phyloP scores from a whole-genome alignment of 2,329 filamentous ascomycete species.

The Aspergillus sp. region DNA sequence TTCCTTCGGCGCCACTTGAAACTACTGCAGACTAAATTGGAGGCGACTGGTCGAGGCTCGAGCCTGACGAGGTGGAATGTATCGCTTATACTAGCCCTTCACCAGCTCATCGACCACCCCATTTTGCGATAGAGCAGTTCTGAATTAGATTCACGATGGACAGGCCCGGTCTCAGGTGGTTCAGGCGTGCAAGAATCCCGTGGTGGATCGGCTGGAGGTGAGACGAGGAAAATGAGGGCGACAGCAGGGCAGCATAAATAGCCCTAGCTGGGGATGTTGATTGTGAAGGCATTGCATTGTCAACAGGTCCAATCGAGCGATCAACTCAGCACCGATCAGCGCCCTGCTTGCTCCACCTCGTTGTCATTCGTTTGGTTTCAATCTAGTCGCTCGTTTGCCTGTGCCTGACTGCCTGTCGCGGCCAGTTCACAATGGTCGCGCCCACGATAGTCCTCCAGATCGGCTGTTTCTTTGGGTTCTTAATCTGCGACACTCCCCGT shows the following conservation, averaged over 20 bases:
- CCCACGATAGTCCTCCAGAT: slow-evolving; percentile 22
- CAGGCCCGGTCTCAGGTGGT: not conserved
- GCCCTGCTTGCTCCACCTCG: not conserved
- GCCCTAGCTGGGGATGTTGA: slow-evolving; percentile 7
- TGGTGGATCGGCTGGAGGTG: slow-evolving; percentile 5
- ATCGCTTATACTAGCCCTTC: slow-evolving; percentile 3
- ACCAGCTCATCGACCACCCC: not conserved
- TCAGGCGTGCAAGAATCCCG: not conserved
- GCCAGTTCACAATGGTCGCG: not conserved
- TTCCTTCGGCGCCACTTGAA: slow-evolving; percentile 1
- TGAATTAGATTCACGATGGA: not conserved
- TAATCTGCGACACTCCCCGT: slow-evolving; percentile 32
- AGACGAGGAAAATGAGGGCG: slow-evolving; percentile 6
- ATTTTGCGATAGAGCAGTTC: not conserved
- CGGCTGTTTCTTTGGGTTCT: slow-evolving; percentile 31
- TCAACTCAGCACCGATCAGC: not conserved
- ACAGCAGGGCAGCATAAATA: slow-evolving; percentile 7
- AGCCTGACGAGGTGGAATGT: slow-evolving; percentile 1
- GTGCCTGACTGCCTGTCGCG: not conserved
- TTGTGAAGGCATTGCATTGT: not conserved
- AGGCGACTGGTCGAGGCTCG: not conserved
- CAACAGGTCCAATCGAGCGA: slow-evolving; percentile 2
- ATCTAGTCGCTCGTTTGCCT: not conserved
- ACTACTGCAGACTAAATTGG: slow-evolving; percentile 5
- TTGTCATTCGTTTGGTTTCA: not conserved